Conservation (phyloP, 352 stramenopile species). For the Pythium graminicola region DNA sequence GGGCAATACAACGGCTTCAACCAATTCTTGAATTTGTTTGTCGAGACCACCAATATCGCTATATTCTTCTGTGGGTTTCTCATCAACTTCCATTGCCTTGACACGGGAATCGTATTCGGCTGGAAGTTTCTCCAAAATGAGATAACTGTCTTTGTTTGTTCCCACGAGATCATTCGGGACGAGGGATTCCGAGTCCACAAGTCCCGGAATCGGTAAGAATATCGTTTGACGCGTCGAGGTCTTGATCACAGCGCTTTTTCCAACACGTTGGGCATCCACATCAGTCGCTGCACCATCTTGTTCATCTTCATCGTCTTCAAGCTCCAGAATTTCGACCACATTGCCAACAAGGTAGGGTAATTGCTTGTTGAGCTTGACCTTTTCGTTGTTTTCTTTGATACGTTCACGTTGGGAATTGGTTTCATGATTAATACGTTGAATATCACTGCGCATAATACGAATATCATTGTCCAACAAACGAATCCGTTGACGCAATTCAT, state of each 20-base stretch:
- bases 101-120: conserved; percentile 99
- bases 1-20: conserved; percentile 97
- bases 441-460: conserved; percentile 96
- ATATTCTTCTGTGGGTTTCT: conserved; percentile 96
- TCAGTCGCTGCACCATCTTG: conserved; percentile 92
- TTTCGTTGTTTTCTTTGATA: conserved; percentile 99
- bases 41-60: conserved; percentile 97
- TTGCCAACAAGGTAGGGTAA: conserved; percentile 98
- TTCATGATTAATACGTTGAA: conserved; percentile 96
- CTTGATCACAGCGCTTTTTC: conserved; percentile 96
- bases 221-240: conserved; percentile 98
- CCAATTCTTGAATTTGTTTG: conserved; percentile 97
- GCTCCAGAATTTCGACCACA: conserved; percentile 91
- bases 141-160: conserved; percentile 99
- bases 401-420: conserved; percentile 89
- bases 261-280: conserved; percentile 87
- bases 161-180: conserved; percentile 97
- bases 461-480: conserved; percentile 96
- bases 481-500: conserved; percentile 94
- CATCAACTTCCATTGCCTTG: conserved; percentile 99
- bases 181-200: conserved; percentile 93
- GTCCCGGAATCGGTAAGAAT: conserved; percentile 96
- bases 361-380: conserved; percentile 99
- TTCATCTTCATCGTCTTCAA: conserved; percentile 90
- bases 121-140: conserved; percentile 99